These are phyloP conservation scores for Capsella rubella DNA, from an alignment of 441 rosid genomes.

Conservation along the genomic window DNA sequence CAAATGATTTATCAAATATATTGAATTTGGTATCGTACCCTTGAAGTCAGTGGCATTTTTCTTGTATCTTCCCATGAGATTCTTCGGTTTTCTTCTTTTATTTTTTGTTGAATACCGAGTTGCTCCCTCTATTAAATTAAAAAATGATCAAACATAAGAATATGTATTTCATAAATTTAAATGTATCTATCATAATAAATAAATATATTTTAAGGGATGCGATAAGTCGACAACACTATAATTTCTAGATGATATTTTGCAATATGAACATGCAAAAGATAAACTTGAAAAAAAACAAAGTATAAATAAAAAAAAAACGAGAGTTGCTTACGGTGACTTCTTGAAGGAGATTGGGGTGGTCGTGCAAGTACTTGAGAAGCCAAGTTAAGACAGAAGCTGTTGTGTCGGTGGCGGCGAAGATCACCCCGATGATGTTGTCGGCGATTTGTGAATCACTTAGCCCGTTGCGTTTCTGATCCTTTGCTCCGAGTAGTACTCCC, in stretches of 20 bases:
- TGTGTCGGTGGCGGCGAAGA: slow-evolving; percentile 94
- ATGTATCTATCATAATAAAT: too few relatives aligned
- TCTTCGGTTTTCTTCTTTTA: slow-evolving; percentile 57
- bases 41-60: slow-evolving; percentile 80
- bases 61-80: slow-evolving; percentile 92
- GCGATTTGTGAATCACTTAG: slow-evolving; percentile 83
- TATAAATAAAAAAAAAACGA: not conserved
- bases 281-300: not conserved
- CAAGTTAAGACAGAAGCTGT: slow-evolving; percentile 90
- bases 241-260: not conserved
- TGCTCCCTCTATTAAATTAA: slow-evolving; percentile 63
- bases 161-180: too few relatives aligned
- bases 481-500: slow-evolving; percentile 65
- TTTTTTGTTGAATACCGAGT: slow-evolving; percentile 54
- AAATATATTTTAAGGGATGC: too few relatives aligned
- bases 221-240: not conserved
- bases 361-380: slow-evolving; percentile 85
- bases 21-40: slow-evolving; percentile 53
- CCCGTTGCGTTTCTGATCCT: slow-evolving; percentile 46
- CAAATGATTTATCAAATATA: not conserved
- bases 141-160: not conserved
- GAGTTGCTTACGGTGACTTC: slow-evolving; percentile 62
- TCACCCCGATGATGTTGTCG: slow-evolving; percentile 90
- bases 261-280: not conserved
- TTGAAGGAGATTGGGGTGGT: slow-evolving; percentile 57